These are phyloP conservation scores for Fusarium albidum DNA, from an alignment of 2,329 filamentous ascomycete genomes.

Conservation along the genomic window DNA sequence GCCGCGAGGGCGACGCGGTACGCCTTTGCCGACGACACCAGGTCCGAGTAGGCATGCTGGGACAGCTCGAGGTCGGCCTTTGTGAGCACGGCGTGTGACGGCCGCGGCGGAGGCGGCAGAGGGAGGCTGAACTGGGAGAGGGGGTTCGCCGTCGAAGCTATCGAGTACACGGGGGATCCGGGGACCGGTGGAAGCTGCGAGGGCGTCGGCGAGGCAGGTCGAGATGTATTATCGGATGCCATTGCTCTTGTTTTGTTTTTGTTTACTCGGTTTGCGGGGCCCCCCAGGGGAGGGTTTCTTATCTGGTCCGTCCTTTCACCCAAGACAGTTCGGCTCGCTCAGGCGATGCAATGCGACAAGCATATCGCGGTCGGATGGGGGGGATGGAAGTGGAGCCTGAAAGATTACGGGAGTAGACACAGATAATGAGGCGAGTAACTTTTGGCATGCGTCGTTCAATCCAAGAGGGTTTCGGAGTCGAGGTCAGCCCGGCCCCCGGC, in stretches of 20 bases:
- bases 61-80: constrained; percentile 70
- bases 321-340: constrained; percentile 14
- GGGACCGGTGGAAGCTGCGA: constrained; percentile 69
- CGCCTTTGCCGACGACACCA: constrained; percentile 68
- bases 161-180: constrained; percentile 68
- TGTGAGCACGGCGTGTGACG: constrained; percentile 67
- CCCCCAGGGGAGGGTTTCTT: neutral
- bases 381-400: neutral
- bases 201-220: constrained; percentile 58
- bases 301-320: neutral
- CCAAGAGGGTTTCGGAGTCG: constrained; percentile 18
- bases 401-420: neutral
- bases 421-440: too few species aligned
- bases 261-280: constrained; percentile 21
- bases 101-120: constrained; percentile 65
- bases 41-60: constrained; percentile 68
- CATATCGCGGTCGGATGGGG: constrained; percentile 19
- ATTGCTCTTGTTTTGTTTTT: constrained; percentile 43
- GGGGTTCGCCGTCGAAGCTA: constrained; percentile 69
- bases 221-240: constrained; percentile 44
- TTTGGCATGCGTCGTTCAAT: constrained; percentile 11
- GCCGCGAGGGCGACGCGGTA: constrained; percentile 70
- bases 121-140: constrained; percentile 67
- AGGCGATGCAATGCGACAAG: constrained; percentile 1
- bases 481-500: constrained; percentile 13